phyloP scores from a whole-genome alignment of 495 filamentous ascomycete genomes.

The Penicillium bialowiezense region DNA sequence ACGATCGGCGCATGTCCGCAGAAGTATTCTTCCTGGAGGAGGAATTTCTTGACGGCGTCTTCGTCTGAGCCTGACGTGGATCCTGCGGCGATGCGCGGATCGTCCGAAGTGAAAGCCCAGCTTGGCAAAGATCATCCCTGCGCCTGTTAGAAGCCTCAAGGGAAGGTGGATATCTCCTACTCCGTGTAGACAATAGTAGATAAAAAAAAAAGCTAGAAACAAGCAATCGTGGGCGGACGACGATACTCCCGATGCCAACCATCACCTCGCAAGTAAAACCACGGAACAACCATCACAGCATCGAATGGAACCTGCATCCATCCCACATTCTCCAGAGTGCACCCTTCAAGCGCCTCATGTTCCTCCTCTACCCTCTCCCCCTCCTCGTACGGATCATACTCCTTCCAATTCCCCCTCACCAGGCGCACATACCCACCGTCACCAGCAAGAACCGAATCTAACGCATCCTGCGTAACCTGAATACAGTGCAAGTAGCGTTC shows the following conservation, averaged over 20 bases:
- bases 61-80: too few species aligned
- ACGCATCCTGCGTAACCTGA: conserved; percentile 16
- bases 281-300: conserved; percentile 5
- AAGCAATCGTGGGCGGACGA: conserved; percentile 4
- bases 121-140: too few species aligned
- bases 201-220: too few species aligned
- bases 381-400: neutral
- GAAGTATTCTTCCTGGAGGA: too few species aligned
- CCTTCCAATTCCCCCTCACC: conserved; percentile 16
- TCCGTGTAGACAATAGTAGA: too few species aligned
- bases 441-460: conserved; percentile 14
- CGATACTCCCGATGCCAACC: conserved; percentile 1
- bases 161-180: too few species aligned
- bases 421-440: conserved; percentile 13
- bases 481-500: conserved; percentile 21
- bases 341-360: conserved; percentile 17
- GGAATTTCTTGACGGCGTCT: too few species aligned
- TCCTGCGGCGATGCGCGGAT: too few species aligned
- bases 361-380: conserved; percentile 4
- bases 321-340: conserved; percentile 16
- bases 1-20: too few species aligned
- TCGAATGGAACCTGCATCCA: conserved; percentile 20
- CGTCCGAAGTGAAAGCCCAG: too few species aligned
- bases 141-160: too few species aligned
- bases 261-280: neutral